Percentiles rank a stretch among this genome's conserved stretches.
phyloP scores from a whole-genome alignment of 139 green algal species.

The Gonium pectorale region DNA sequence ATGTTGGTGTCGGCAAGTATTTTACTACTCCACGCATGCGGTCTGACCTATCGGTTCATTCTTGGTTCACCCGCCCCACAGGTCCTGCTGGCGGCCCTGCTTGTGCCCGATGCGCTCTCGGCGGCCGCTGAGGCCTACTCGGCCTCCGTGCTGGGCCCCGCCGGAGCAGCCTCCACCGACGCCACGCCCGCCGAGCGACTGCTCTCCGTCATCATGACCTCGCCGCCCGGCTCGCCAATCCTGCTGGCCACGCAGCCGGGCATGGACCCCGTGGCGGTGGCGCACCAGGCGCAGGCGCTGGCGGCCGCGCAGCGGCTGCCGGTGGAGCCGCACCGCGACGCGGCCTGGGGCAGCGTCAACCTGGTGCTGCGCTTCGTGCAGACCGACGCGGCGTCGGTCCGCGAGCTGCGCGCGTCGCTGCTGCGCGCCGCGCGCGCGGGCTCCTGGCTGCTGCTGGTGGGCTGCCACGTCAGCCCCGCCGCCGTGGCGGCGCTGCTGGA shows the following conservation, averaged over 20 bases:
- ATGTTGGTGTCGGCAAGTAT: neutral
- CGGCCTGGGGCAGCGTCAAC: neutral
- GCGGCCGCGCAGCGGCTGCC: neutral
- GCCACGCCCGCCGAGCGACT: constrained; percentile 47
- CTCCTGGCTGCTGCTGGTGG: constrained; percentile 46
- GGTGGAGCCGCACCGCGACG: constrained; percentile 28
- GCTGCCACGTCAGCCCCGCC: constrained; percentile 9
- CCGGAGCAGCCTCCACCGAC: neutral
- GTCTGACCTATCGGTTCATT: too few relatives aligned
- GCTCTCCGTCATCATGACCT: constrained; percentile 29
- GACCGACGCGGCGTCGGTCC: neutral
- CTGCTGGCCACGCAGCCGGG: constrained; percentile 16
- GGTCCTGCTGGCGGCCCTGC: constrained; percentile 18
- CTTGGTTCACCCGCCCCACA: neutral
- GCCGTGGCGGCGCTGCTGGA: constrained; percentile 38
- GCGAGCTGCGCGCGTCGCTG: constrained; percentile 10
- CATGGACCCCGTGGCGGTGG: constrained; percentile 36
- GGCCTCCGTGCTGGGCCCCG: constrained; percentile 13
- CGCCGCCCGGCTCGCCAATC: constrained; percentile 23
- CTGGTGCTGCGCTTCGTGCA: constrained; percentile 39
- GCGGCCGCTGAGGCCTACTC: constrained; percentile 27
- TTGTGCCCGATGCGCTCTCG: constrained; percentile 17
- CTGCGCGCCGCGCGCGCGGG: constrained; percentile 10
- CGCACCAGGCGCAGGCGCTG: constrained; percentile 38
- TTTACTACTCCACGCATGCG: too few relatives aligned